A percentile compares a stretch with the other conserved stretches of the same genome.
Conservation (phyloP, 768 basidiomycete genomes). For the Macrolepiota albuminosa region DNA sequence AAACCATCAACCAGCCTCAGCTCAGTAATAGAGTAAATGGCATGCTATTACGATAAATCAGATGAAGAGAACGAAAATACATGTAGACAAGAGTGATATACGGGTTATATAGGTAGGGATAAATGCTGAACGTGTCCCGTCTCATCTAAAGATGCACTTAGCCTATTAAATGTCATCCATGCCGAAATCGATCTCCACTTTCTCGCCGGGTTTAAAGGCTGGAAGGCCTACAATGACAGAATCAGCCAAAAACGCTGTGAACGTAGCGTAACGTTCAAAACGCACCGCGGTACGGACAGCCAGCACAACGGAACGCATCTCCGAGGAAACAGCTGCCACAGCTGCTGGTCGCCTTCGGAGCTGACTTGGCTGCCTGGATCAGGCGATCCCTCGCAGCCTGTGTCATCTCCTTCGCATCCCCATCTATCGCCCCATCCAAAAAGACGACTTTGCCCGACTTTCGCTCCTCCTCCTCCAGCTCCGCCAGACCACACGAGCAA, state of each 20-base stretch:
- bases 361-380: conserved; percentile 58
- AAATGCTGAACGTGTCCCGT: not conserved
- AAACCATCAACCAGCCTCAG: not conserved
- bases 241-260: conserved; percentile 1
- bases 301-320: conserved; percentile 94
- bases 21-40: not conserved
- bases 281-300: conserved; percentile 94
- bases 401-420: conserved; percentile 52
- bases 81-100: not conserved
- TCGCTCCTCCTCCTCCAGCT: conserved; percentile 83
- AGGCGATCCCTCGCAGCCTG: conserved; percentile 63
- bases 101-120: not conserved
- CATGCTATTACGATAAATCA: not conserved
- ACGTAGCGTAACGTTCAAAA: conserved; percentile 16
- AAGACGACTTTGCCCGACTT: conserved; percentile 58
- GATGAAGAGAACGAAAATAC: not conserved
- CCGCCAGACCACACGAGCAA: conserved; percentile 94
- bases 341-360: conserved; percentile 89
- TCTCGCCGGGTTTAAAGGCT: conserved; percentile 97
- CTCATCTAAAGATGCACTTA: not conserved
- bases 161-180: conserved; percentile 78
- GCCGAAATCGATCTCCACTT: conserved; percentile 85
- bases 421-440: conserved; percentile 58
- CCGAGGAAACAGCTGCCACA: conserved; percentile 98
- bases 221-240: conserved; percentile 68